Evolutionary conservation across 495 filamentous ascomycete genomes (phyloP).

Genomic region (Talaromyces liani): DNA sequence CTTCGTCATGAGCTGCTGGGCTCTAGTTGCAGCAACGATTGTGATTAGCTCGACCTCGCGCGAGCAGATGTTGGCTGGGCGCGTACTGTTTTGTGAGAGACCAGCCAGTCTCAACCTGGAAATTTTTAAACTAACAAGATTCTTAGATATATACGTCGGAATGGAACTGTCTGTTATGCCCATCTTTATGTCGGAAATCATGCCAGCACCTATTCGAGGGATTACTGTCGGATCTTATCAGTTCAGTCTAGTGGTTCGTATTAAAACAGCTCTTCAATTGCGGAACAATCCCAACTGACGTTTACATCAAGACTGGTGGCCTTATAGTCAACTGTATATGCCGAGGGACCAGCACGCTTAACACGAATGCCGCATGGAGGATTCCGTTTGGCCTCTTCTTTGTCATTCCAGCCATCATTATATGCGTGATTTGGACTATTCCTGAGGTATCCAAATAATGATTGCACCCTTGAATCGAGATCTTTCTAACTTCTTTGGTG

Average conservation of each 20-base stretch:
- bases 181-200: slow-evolving; percentile 22
- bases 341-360: slow-evolving; percentile 17
- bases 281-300: not conserved
- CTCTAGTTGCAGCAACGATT: slow-evolving; percentile 22
- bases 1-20: slow-evolving; percentile 25
- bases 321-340: slow-evolving; percentile 9
- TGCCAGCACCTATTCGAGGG: slow-evolving; percentile 22
- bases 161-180: slow-evolving; percentile 28
- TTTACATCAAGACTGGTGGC: not conserved
- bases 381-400: slow-evolving; percentile 25
- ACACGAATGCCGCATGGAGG: slow-evolving; percentile 18
- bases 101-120: not conserved
- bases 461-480: not conserved
- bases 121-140: not conserved
- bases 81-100: slow-evolving; percentile 1
- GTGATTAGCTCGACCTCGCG: slow-evolving; percentile 18
- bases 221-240: slow-evolving; percentile 26
- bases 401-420: slow-evolving; percentile 18
- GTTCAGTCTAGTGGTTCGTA: slow-evolving; percentile 6
- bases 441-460: slow-evolving; percentile 8
- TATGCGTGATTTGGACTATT: slow-evolving; percentile 22
- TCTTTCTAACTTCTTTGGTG: not conserved
- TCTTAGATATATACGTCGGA: slow-evolving; percentile 26
- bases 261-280: slow-evolving; percentile 15
- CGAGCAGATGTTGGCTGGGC: slow-evolving; percentile 21